phyloP scores from a whole-genome alignment of 352 stramenopile genomes.

The Sclerospora graminicola region DNA sequence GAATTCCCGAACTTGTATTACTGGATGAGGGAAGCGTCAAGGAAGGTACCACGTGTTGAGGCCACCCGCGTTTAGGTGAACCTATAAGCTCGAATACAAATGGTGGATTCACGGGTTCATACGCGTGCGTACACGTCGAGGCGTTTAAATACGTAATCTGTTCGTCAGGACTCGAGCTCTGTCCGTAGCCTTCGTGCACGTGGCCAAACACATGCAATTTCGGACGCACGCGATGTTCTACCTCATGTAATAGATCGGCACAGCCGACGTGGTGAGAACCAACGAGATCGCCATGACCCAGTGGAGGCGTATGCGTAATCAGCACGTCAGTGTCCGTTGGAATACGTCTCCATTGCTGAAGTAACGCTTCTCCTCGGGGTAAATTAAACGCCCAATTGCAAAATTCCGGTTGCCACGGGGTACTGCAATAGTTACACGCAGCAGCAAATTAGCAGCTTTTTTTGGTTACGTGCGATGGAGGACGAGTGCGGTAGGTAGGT shows the following conservation, averaged over 20 bases:
- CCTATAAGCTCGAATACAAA: conserved; percentile 47
- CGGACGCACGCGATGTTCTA: conserved; percentile 57
- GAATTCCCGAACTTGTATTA: conserved; percentile 3
- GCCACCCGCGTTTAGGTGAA: conserved; percentile 18
- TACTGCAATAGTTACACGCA: conserved; percentile 13
- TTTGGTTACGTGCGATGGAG: background rate
- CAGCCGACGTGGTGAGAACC: conserved; percentile 53
- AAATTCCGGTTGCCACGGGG: conserved; percentile 76
- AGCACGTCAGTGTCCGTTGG: conserved; percentile 73
- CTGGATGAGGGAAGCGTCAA: background rate
- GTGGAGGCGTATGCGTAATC: conserved; percentile 80
- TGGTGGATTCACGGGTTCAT: conserved; percentile 55
- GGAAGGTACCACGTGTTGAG: conserved; percentile 1
- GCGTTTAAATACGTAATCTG: conserved; percentile 84
- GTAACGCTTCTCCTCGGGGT: conserved; percentile 31
- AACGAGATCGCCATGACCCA: conserved; percentile 64
- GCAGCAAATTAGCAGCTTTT: background rate
- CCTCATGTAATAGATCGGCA: conserved; percentile 54
- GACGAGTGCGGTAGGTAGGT: too few relatives aligned
- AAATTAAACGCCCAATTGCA: conserved; percentile 80
- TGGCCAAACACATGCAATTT: conserved; percentile 86
- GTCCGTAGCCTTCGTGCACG: conserved; percentile 83
- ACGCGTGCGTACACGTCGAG: conserved; percentile 64
- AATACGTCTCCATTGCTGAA: conserved; percentile 38
- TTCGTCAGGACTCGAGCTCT: conserved; percentile 46